Evolutionary conservation across 2,329 filamentous ascomycete species (phyloP).

Genomic region (Penicillium sp.): DNA sequence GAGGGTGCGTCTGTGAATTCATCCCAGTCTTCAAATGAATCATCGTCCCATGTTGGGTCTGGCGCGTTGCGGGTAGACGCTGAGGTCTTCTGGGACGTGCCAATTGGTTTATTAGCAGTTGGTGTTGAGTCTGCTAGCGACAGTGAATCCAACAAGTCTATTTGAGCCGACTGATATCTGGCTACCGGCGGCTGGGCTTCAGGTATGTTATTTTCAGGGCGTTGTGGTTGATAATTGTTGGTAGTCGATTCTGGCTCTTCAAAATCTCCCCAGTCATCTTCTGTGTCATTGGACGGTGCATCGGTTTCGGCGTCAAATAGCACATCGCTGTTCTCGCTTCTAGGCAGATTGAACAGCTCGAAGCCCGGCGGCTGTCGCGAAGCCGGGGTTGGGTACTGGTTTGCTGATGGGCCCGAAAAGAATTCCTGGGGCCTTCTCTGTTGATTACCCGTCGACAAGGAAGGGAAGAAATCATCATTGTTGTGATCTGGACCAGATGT

Average conservation of each 20-base stretch:
- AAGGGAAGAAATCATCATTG: constrained; percentile 20
- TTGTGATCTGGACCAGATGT: constrained; percentile 24
- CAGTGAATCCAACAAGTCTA: constrained; percentile 31
- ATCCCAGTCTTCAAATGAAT: constrained; percentile 22
- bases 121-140: constrained; percentile 27
- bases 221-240: not conserved
- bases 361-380: constrained; percentile 7
- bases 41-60: constrained; percentile 16
- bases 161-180: not conserved
- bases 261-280: constrained; percentile 51
- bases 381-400: constrained; percentile 6
- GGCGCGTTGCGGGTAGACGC: constrained; percentile 15
- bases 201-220: not conserved
- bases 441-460: not conserved
- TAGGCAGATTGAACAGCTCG: constrained; percentile 18
- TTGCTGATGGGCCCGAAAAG: not conserved
- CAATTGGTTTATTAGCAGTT: not conserved
- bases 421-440: not conserved
- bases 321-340: constrained; percentile 48
- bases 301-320: constrained; percentile 62
- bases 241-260: constrained; percentile 33
- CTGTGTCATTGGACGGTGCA: constrained; percentile 24
- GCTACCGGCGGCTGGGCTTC: not conserved
- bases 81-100: not conserved
- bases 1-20: constrained; percentile 19